These are phyloP conservation scores for Beauveria sp. DNA, from an alignment of 2,329 filamentous ascomycete species.

Conservation along the genomic window DNA sequence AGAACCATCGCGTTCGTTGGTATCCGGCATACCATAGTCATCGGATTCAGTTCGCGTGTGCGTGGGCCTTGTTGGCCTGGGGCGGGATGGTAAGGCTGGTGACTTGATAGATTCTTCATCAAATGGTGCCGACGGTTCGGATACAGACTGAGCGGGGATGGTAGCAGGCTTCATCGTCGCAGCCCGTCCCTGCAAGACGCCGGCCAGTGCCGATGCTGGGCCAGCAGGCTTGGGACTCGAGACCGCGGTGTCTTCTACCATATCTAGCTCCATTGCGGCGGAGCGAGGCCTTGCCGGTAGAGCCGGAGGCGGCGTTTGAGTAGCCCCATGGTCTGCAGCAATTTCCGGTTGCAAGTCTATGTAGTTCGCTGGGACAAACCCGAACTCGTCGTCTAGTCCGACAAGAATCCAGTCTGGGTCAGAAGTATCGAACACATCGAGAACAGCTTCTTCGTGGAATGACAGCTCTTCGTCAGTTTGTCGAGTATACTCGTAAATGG, in stretches of 20 bases:
- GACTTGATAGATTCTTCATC: slow-evolving; percentile 26
- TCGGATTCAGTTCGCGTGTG: slow-evolving; percentile 17
- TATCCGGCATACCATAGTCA: slow-evolving; percentile 27
- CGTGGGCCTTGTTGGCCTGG: slow-evolving; percentile 17
- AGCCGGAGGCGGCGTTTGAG: slow-evolving; percentile 28
- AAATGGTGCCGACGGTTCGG: background rate
- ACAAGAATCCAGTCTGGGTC: slow-evolving; percentile 97
- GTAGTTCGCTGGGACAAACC: slow-evolving; percentile 94
- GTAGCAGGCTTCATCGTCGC: slow-evolving; percentile 15
- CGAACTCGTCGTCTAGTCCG: slow-evolving; percentile 75
- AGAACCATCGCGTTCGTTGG: slow-evolving; percentile 23
- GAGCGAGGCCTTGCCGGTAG: slow-evolving; percentile 36
- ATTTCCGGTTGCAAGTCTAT: slow-evolving; percentile 61
- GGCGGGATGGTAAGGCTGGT: slow-evolving; percentile 32
- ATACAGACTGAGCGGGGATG: background rate
- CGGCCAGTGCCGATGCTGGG: slow-evolving; percentile 48
- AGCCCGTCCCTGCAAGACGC: slow-evolving; percentile 43
- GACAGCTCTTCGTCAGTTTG: slow-evolving; percentile 98
- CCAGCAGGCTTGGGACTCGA: slow-evolving; percentile 26
- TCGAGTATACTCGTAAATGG: slow-evolving; percentile 95
- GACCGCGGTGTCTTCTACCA: slow-evolving; percentile 19
- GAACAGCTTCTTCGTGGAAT: slow-evolving; percentile 77
- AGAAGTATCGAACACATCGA: slow-evolving; percentile 80
- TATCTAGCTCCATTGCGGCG: slow-evolving; percentile 25
- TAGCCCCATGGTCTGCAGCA: slow-evolving; percentile 34